A percentile compares a stretch with the other conserved stretches of the same genome.
These are phyloP conservation scores for Xylaria sp. DNA, from an alignment of 2,329 filamentous ascomycete genomes.

Conservation along the genomic window DNA sequence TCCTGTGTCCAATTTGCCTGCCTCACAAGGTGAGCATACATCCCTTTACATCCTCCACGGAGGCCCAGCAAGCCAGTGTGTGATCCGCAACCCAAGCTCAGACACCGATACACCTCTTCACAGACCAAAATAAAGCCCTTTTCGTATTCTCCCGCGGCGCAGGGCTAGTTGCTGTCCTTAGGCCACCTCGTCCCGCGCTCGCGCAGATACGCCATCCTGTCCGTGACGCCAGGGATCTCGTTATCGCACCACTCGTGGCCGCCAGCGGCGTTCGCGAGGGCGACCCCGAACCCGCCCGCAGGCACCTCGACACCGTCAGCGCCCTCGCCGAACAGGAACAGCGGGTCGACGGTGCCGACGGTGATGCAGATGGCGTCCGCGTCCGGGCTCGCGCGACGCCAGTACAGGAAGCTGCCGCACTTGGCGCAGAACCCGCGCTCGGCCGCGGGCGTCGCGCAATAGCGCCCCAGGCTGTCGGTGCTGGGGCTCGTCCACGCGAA, in stretches of 20 bases:
- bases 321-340: constrained; percentile 46
- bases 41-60: too few relatives aligned
- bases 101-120: too few relatives aligned
- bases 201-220: constrained; percentile 40
- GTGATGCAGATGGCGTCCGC: constrained; percentile 43
- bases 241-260: constrained; percentile 51
- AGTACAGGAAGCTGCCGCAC: constrained; percentile 58
- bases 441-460: constrained; percentile 46
- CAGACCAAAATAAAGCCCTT: too few relatives aligned
- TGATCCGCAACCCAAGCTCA: too few relatives aligned
- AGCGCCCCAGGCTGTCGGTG: constrained; percentile 45
- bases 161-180: too few relatives aligned
- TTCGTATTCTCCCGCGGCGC: too few relatives aligned
- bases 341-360: constrained; percentile 53
- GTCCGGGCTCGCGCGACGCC: constrained; percentile 42
- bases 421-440: constrained; percentile 55
- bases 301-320: constrained; percentile 31
- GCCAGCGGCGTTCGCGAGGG: constrained; percentile 46
- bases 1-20: too few relatives aligned
- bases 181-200: constrained; percentile 5
- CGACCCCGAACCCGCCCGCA: constrained; percentile 43
- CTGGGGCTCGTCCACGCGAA: constrained; percentile 44
- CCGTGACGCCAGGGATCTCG: constrained; percentile 56
- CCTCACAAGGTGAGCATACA: too few relatives aligned
- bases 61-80: too few relatives aligned